Evolutionary conservation across 768 basidiomycete genomes (phyloP).

Genomic region (Phanerochaete carnosa): DNA sequence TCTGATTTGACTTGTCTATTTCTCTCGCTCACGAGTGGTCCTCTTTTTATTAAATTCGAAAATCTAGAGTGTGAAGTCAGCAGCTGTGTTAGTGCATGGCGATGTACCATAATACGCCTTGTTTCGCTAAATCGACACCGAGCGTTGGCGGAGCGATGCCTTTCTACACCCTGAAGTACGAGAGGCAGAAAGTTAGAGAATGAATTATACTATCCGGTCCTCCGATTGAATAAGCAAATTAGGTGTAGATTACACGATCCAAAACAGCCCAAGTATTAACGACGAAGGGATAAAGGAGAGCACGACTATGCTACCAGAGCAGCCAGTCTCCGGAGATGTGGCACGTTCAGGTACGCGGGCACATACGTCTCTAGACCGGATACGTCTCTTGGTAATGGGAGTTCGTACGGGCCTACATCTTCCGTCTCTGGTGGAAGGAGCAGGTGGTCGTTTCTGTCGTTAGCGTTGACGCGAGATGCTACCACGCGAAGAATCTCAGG

Average conservation of each 20-base stretch:
- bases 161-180: neutral
- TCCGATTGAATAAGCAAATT: slow-evolving; percentile 7
- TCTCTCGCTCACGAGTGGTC: no score
- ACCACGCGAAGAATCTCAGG: slow-evolving; percentile 97
- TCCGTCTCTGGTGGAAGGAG: slow-evolving; percentile 95
- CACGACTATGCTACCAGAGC: slow-evolving; percentile 68
- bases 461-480: slow-evolving; percentile 90
- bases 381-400: slow-evolving; percentile 92
- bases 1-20: no score
- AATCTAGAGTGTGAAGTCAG: no score
- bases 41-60: no score
- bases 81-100: no score
- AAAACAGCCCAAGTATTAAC: neutral
- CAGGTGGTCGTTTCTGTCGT: slow-evolving; percentile 96
- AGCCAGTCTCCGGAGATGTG: slow-evolving; percentile 83
- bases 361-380: slow-evolving; percentile 96
- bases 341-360: slow-evolving; percentile 86
- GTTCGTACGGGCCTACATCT: slow-evolving; percentile 93
- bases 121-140: no score
- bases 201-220: slow-evolving; percentile 1
- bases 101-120: no score
- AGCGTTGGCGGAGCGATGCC: no score
- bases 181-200: neutral
- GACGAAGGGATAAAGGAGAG: neutral
- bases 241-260: slow-evolving; percentile 7